These are phyloP conservation scores for Annulohypoxylon maeteangense DNA, from an alignment of 495 filamentous ascomycete species.

Conservation along the genomic window DNA sequence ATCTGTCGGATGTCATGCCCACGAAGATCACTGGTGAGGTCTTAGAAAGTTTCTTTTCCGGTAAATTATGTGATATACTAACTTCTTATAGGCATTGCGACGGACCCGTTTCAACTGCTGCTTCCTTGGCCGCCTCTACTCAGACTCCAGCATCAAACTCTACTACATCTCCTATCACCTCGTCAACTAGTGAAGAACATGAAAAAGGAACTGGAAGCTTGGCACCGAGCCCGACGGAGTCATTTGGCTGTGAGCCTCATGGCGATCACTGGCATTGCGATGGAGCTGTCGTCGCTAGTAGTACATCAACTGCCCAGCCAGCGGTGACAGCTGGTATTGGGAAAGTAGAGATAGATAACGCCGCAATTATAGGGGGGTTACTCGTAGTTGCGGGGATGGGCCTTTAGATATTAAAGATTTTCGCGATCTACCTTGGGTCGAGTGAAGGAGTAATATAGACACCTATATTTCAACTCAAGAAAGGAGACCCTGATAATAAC, in stretches of 20 bases:
- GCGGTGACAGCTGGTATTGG: constrained; percentile 6
- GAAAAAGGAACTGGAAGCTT: constrained; percentile 34
- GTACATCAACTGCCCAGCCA: constrained; percentile 2
- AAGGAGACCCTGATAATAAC: not conserved
- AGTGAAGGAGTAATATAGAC: constrained; percentile 1
- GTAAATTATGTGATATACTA: not conserved
- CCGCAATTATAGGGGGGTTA: constrained; percentile 17
- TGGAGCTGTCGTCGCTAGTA: constrained; percentile 28
- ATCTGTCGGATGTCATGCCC: constrained; percentile 50
- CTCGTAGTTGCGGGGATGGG: constrained; percentile 20
- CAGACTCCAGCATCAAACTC: constrained; percentile 44
- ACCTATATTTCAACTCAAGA: not conserved
- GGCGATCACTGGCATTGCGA: constrained; percentile 57
- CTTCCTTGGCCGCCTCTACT: constrained; percentile 17
- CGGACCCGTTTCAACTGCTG: constrained; percentile 39
- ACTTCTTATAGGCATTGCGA: constrained; percentile 48
- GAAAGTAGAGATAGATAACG: constrained; percentile 9
- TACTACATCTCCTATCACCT: constrained; percentile 48
- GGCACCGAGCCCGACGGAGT: constrained; percentile 50
- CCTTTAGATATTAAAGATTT: constrained; percentile 11
- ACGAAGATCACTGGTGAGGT: constrained; percentile 52
- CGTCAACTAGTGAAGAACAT: not conserved
- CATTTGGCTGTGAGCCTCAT: constrained; percentile 50
- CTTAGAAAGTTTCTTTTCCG: not conserved
- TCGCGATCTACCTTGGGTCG: constrained; percentile 2